phyloP scores from a whole-genome alignment of 495 filamentous ascomycete species.

The Talaromyces thailandensis region DNA sequence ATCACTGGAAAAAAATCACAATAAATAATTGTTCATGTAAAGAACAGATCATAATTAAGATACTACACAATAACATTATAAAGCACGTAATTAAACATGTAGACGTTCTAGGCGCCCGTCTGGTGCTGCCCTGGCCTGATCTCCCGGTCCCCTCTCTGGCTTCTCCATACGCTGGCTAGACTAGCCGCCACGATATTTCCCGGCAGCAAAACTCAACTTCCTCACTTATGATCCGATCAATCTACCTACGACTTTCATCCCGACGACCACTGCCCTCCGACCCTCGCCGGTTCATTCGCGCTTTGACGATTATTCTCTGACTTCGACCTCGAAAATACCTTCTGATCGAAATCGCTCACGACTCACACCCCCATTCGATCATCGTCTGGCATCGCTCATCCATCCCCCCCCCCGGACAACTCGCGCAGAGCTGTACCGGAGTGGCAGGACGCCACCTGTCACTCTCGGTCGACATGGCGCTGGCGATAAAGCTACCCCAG shows the following conservation, averaged over 20 bases:
- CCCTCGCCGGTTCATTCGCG: background rate
- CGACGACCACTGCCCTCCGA: background rate
- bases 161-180: background rate
- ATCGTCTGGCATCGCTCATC: background rate
- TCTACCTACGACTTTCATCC: no score
- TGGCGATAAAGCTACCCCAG: slow-evolving; percentile 70
- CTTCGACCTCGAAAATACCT: background rate
- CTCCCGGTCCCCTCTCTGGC: background rate
- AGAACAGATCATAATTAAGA: background rate
- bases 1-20: no score
- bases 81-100: background rate
- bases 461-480: slow-evolving; percentile 59
- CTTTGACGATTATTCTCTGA: background rate
- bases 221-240: no score
- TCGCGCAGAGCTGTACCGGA: slow-evolving; percentile 23
- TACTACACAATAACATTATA: background rate
- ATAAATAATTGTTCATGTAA: background rate
- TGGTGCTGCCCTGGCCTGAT: background rate
- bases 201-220: background rate
- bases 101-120: background rate
- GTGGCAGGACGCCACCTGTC: slow-evolving; percentile 30
- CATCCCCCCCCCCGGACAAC: background rate
- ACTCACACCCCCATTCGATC: slow-evolving; percentile 4
- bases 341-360: background rate
- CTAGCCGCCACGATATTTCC: slow-evolving; percentile 5